Base-by-base conservation (phyloP, 768 basidiomycete species). In the Stropharia rugosoannulata region DNA sequence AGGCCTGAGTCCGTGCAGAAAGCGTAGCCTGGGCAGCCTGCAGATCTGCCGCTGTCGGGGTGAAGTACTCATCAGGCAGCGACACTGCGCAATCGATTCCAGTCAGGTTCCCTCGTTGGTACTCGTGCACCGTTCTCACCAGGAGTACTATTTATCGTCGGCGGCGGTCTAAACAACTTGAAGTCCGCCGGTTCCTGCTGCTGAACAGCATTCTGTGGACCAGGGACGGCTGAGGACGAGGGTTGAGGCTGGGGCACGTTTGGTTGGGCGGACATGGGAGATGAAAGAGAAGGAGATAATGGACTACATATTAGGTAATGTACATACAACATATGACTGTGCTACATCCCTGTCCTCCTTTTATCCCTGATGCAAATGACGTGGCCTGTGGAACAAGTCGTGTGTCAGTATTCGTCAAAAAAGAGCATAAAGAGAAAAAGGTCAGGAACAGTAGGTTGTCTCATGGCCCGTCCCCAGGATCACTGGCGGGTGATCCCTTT, bases 401-500 rank as follows among this genome's bases (percentile, higher is more conserved):
- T 47, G 37, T 55, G 63, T 69, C 60, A 67, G 68, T 42, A 56
- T 32, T 25, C 25, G 45, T 18, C 29, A 49, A 29, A 45, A 13
- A n/a, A 48, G 51, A 37, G 22, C 44, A 29, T 38, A 57, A 49
- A 10, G 47, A 22, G 22, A 29, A 42, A 40, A 59, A 16, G 55
- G 41, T 85, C 84, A 87, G 84, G 73, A 66, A 70, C 56, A 67
- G 66, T 58, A 67, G 67, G 64, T 81, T 85, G 87, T 90, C 89
- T 90, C 89, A 90, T 81, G 71, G 66, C 79, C 76, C 70, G 70
- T 65, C 77, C 81, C 79, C 87, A 87, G 87, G 82, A 77, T 73
- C 75, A 81, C 86, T 75, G 89, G 89, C 89, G 76, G 77, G 85
- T 81, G 77, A 74, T 73, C 83, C 87, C 81, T 90, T 89, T 87